Evolutionary conservation across 2,329 filamentous ascomycete genomes (phyloP).

Genomic region (Ambrosiella xylebori): DNA sequence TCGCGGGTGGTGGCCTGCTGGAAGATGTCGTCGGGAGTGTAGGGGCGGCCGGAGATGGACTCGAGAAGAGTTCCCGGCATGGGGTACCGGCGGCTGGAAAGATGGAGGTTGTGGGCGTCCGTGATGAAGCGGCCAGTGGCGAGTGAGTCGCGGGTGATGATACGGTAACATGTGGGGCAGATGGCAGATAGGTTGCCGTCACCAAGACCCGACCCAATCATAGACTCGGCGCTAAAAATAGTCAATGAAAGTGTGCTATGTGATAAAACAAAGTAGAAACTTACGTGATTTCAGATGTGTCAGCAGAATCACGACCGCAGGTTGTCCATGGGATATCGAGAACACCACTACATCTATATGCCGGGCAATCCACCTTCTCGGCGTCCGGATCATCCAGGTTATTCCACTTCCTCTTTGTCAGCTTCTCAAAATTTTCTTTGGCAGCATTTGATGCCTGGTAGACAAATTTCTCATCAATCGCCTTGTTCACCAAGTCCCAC

Average conservation of each 20-base stretch:
- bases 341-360: slow-evolving; percentile 24
- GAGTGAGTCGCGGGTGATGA: slow-evolving; percentile 39
- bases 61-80: slow-evolving; percentile 54
- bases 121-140: slow-evolving; percentile 42
- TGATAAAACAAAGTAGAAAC: neutral
- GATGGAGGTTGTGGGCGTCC: slow-evolving; percentile 32
- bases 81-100: slow-evolving; percentile 27
- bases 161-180: slow-evolving; percentile 34
- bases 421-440: slow-evolving; percentile 27
- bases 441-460: slow-evolving; percentile 32
- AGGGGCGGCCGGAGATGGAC: slow-evolving; percentile 31
- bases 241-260: neutral
- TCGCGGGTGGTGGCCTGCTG: slow-evolving; percentile 19
- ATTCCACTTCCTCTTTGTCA: slow-evolving; percentile 39
- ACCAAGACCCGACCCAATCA: slow-evolving; percentile 39
- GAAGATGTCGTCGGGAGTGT: neutral
- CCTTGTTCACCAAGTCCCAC: slow-evolving; percentile 40
- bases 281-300: slow-evolving; percentile 3
- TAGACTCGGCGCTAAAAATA: neutral
- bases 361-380: slow-evolving; percentile 37
- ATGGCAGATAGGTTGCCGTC: slow-evolving; percentile 33
- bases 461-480: slow-evolving; percentile 41
- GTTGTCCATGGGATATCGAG: slow-evolving; percentile 44
- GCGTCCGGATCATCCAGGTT: slow-evolving; percentile 32
- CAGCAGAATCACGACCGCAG: slow-evolving; percentile 21